Base-by-base conservation (phyloP, 1,139 yeast species). In the Maudiozyma humilis region DNA sequence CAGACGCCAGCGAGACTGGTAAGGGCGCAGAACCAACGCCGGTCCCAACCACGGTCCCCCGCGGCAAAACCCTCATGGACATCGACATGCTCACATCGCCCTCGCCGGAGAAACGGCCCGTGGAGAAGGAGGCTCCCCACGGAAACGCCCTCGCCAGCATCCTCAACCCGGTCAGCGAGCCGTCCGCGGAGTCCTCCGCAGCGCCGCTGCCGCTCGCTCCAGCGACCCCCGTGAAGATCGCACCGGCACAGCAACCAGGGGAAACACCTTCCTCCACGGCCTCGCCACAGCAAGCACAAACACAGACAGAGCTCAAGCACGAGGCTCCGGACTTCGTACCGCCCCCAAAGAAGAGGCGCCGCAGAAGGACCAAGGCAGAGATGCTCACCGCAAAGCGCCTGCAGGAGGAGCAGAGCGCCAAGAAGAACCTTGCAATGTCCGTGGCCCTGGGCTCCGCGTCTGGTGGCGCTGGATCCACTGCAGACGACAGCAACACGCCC, bases 311-410 rank as follows among this genome's bases (percentile, higher is more conserved):
- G n/a, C n/a, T 23, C 8, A 23, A 23, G 10, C 27, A 23, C 6
- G 27, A 23, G 27, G 10, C 27, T 6, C 27, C 27, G 6, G 30
- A 33, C 3, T 18, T 18, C 14, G 38, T 14, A 35, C 30, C 27
- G 23, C 30, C 38, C 3, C 16, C 25, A 20, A 41, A 41, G 18
- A 41, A 41, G 39, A 41, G 19, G 18, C 35, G 43, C 32, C 30
- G 32, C 29, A 25, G 40, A 27, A 41, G 39, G 23, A 41, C 34
- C 3, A 41, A 30, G 10, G 36, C 30, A 4, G 32, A 30, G 32
- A 36, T 35, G 40, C 17, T 23, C 17, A 10, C n/a, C 3, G 39
- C 39, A 8, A 36, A 36, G 31, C 23, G 39, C 12, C 15, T 31
- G 29, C 35, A 39, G 14, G 29, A 18, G 15, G 32, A 39, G 25